Evolutionary conservation across 805 yeast species (phyloP), one percentile per base, ranked within the genome.

Genomic region (Candida coleopterorum): DNA sequence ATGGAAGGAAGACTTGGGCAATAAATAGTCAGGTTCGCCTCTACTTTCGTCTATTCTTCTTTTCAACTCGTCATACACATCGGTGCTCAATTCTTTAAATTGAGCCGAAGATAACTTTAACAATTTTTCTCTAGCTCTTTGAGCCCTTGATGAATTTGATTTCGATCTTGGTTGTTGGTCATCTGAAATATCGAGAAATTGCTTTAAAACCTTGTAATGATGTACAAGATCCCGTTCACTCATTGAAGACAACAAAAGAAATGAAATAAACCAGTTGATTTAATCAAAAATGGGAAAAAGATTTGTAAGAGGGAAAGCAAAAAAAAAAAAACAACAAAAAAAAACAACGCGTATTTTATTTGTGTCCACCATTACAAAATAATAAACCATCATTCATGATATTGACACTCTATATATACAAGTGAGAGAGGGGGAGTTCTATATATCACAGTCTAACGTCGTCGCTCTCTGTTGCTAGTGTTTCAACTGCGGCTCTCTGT

Each of bases 61-160:
- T 50, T 78, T 77, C 42, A 93, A 66, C 59, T 93, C 98, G 60
- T 93, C 98, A 55, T 79, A 84, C 9, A 93, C 97, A 57, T 93
- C 99, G 3, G 96, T 88, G 46, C 94, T 78, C 40, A 93, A 74
- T 57, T 93, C 99, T 42, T 74, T 72, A 54, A 93, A 88, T 60
- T 94, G 98, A 6, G 81, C 77, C 21, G 73, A 67, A 2, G 95
- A 81, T 37, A 94, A 72, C 52, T 85, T 87, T 43, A 83, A 70
- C 33, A 90, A 71, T 59, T 90, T 88, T 45, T 84, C 87, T 47
- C 96, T 72, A 3, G 96, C 96, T 53, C 85, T 79, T 26, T 76
- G 78, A 4, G 89, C 89, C 40, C 93, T 51, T n/a, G 74, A 57
- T 10, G 77, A 64, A 25, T 69, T 70, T 21, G 67, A 51, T 44